Conservation (phyloP, 2,329 filamentous ascomycete species). For the Pseudogymnoascus sp. region DNA sequence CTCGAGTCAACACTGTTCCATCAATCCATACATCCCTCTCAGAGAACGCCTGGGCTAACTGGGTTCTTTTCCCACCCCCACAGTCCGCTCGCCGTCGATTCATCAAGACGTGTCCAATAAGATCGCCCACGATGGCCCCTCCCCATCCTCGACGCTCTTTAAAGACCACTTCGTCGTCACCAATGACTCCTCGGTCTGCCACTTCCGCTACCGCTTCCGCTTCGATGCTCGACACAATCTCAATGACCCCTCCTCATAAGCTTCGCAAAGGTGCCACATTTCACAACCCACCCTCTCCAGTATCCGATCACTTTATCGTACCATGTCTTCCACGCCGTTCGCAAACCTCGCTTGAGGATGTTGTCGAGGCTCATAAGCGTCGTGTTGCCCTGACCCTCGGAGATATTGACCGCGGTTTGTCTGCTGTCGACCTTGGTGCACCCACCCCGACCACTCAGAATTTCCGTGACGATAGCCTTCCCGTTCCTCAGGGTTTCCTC, state of each 20-base stretch:
- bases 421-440: conserved; percentile 36
- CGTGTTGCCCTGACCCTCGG: conserved; percentile 59
- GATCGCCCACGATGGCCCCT: conserved; percentile 28
- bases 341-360: conserved; percentile 63
- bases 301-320: conserved; percentile 31
- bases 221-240: conserved; percentile 45
- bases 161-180: conserved; percentile 29
- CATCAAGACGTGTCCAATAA: conserved; percentile 3
- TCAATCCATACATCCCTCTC: background rate
- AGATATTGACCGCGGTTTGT: conserved; percentile 56
- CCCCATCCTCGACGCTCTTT: conserved; percentile 29
- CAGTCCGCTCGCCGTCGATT: conserved; percentile 4
- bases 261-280: conserved; percentile 66
- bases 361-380: conserved; percentile 60
- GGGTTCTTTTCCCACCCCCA: conserved; percentile 5
- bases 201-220: conserved; percentile 34
- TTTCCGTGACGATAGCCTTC: conserved; percentile 49
- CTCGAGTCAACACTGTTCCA: conserved; percentile 3
- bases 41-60: conserved; percentile 6
- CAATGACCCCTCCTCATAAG: conserved; percentile 19
- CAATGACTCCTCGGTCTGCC: conserved; percentile 38
- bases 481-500: conserved; percentile 53
- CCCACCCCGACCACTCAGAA: conserved; percentile 32
- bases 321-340: conserved; percentile 52
- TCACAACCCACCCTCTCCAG: conserved; percentile 36